These are phyloP conservation scores for Hypomyces rosellus DNA, from an alignment of 2,329 filamentous ascomycete genomes.

Conservation along the genomic window DNA sequence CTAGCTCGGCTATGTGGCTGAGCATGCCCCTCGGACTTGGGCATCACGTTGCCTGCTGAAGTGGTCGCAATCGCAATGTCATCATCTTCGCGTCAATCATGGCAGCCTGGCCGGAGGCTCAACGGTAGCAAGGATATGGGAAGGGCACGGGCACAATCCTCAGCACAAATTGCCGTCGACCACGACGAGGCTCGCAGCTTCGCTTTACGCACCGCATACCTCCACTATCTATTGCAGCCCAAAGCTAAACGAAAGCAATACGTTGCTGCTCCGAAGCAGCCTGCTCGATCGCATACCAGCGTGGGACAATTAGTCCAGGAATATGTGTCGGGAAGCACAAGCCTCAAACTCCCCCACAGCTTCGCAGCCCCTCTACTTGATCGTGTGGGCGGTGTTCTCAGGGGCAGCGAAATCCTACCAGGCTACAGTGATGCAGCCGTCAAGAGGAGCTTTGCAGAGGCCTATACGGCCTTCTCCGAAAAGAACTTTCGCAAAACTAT, in stretches of 20 bases:
- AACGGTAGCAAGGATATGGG: conserved; percentile 37
- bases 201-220: conserved; percentile 83
- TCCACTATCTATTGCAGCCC: conserved; percentile 88
- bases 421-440: conserved; percentile 88
- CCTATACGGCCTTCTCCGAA: conserved; percentile 89
- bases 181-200: conserved; percentile 85
- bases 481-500: conserved; percentile 81
- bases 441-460: conserved; percentile 90
- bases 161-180: conserved; percentile 39
- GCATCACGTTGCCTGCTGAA: conserved; percentile 26
- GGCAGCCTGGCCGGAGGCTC: conserved; percentile 39
- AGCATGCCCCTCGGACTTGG: conserved; percentile 20
- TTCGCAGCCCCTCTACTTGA: conserved; percentile 54
- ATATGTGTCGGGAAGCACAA: conserved; percentile 52
- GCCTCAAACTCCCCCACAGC: conserved; percentile 51
- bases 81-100: conserved; percentile 42
- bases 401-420: conserved; percentile 74
- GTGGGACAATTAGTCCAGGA: conserved; percentile 86
- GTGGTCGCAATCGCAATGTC: conserved; percentile 37
- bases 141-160: conserved; percentile 40
- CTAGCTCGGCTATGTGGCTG: conserved; percentile 24
- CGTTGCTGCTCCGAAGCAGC: conserved; percentile 59
- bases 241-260: conserved; percentile 86
- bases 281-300: conserved; percentile 59
- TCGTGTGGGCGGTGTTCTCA: conserved; percentile 72